phyloP scores from a whole-genome alignment of 2,329 filamentous ascomycete species.

The Fusarium chlamydosporum region DNA sequence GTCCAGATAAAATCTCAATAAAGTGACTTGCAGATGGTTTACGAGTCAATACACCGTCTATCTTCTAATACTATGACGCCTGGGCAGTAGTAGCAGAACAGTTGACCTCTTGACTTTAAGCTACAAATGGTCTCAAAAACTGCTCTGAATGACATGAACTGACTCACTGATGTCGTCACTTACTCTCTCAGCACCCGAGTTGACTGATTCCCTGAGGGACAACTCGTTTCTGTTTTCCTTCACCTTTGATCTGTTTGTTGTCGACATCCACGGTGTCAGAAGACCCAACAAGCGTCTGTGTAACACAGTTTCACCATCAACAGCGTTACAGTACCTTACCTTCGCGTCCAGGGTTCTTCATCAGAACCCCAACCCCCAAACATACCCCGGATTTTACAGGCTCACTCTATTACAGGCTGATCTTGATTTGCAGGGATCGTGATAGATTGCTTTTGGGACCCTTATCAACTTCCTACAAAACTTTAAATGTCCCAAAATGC shows the following conservation, averaged over 20 bases:
- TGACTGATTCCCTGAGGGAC: no score
- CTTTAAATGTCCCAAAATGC: not conserved
- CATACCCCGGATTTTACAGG: slow-evolving; percentile 35
- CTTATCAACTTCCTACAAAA: not conserved
- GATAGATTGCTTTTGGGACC: not conserved
- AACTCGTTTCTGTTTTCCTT: not conserved
- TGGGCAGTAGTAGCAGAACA: no score
- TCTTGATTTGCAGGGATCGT: slow-evolving; percentile 31
- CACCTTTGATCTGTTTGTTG: slow-evolving; percentile 1
- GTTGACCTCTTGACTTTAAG: no score
- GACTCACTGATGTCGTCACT: no score
- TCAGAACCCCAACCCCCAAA: slow-evolving; percentile 18
- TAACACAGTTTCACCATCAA: slow-evolving; percentile 10
- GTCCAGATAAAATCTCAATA: not conserved
- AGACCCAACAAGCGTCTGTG: not conserved
- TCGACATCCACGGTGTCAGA: not conserved
- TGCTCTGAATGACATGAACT: no score
- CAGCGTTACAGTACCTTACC: not conserved
- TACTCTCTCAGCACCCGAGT: no score
- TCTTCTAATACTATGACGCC: not conserved
- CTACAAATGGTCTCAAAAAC: no score
- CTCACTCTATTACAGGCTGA: slow-evolving; percentile 15
- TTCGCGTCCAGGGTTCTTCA: not conserved
- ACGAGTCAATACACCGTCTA: slow-evolving; percentile 4
- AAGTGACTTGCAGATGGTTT: not conserved